Percentiles rank a stretch among this genome's conserved stretches.
Conservation (phyloP, 129 eudicot genomes). For the Arctium minus region DNA sequence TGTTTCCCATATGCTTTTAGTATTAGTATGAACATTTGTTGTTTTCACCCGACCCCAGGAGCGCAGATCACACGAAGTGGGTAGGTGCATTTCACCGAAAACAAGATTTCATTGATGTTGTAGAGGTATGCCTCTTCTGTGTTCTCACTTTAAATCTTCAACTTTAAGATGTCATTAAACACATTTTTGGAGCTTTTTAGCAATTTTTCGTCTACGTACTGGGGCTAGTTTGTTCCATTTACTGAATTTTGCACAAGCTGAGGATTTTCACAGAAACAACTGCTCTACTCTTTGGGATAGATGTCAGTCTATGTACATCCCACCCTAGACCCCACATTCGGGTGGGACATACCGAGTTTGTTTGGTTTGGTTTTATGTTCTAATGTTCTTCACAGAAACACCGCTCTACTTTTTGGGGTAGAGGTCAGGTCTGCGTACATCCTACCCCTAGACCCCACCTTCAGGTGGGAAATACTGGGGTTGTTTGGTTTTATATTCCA, state of each 20-base stretch:
- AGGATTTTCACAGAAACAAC: neutral
- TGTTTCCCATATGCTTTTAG: neutral
- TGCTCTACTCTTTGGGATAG: neutral
- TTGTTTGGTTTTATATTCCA: neutral
- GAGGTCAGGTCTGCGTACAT: neutral
- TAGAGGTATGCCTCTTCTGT: slow-evolving; percentile 57
- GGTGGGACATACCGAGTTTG: neutral
- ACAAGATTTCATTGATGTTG: slow-evolving; percentile 95
- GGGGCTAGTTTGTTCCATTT: neutral
- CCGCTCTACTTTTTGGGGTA: neutral
- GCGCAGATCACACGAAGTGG: slow-evolving; percentile 98
- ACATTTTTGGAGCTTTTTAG: neutral
- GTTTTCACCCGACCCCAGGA: slow-evolving; percentile 44
- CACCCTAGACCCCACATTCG: neutral
- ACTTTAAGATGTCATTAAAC: neutral
- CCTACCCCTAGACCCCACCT: neutral
- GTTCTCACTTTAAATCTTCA: neutral
- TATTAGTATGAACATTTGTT: neutral
- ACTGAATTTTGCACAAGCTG: neutral
- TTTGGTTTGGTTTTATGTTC: neutral
- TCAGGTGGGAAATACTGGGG: neutral
- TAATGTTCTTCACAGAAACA: neutral
- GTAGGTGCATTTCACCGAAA: slow-evolving; percentile 74
- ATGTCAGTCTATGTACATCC: neutral
- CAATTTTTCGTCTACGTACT: neutral